Evolutionary conservation across 2,329 filamentous ascomycete genomes (phyloP).

Genomic region (Apiospora malaysiana): DNA sequence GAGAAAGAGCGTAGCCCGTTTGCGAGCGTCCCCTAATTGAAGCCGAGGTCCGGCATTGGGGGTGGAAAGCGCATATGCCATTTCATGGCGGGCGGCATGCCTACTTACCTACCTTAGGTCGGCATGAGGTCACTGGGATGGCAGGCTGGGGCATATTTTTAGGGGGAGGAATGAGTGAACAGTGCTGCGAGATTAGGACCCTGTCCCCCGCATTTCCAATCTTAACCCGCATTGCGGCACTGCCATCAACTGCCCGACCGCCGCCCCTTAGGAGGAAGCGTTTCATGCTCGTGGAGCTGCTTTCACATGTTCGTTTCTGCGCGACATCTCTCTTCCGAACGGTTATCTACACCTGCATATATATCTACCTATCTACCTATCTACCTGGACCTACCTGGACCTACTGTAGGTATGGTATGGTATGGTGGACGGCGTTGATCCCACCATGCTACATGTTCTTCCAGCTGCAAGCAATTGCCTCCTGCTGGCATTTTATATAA

Average conservation of each 20-base stretch:
- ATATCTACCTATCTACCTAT: too few species aligned
- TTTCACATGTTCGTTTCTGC: slow-evolving; percentile 6
- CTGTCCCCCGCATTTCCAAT: slow-evolving; percentile 11
- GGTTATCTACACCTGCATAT: neutral
- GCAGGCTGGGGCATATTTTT: neutral
- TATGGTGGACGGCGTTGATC: neutral
- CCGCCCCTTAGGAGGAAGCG: neutral
- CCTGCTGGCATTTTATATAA: neutral
- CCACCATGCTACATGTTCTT: neutral
- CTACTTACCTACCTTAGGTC: too few species aligned
- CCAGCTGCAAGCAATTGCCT: neutral
- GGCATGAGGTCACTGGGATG: neutral
- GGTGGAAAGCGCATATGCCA: slow-evolving; percentile 4
- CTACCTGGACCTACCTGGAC: too few species aligned
- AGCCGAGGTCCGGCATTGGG: slow-evolving; percentile 13
- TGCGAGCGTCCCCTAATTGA: slow-evolving; percentile 1
- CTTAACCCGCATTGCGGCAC: slow-evolving; percentile 9
- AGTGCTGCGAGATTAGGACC: neutral
- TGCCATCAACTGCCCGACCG: neutral
- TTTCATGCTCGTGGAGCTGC: neutral
- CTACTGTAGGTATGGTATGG: neutral
- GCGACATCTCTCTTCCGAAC: neutral
- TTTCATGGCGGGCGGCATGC: neutral
- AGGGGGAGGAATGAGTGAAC: neutral
- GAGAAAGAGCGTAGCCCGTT: neutral